Evolutionary conservation across 1,284 basidiomycete species (phyloP), one percentile per base, ranked within the genome.

Genomic region (Ustilago trichophora): DNA sequence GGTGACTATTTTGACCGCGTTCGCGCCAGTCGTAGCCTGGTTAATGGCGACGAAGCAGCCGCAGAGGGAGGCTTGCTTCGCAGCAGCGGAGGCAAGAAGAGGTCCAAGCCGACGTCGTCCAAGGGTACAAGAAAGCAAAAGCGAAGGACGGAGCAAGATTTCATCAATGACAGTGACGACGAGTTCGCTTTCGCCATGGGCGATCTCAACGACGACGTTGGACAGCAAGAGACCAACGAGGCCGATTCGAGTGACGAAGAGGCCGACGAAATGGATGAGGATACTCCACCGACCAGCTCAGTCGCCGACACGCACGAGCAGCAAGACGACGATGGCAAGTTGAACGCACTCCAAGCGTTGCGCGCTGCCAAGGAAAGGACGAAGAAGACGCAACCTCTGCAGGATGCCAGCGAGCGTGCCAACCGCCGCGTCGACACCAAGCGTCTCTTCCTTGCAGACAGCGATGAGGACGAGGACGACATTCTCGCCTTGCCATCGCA

Each of bases 91-190:
- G 27, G 24, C 22, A 54, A 50, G 35, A 50, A 48, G 38, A 43
- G 26, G 21, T 46, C 44, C 29, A 49, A 34, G 35, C 36, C 48
- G 9, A 41, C 46, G 1, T 18, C 37, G 22, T 54, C 43, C 33
- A 27, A 25, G 12, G 45, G 49, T 13, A 37, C 55, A 11, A 44
- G 53, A 16, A 64, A 60, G 60, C 58, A 49, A 18, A 55, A 59
- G 48, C 35, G 48, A 34, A 66, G 72, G 41, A 64, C 42, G 11
- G 48, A 64, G 37, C 60, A 75, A 38, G 76, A 77, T 45, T 72
- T 70, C 21, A 77, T 78, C 56, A 69, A 78, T 27, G 75, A 79
- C 53, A 76, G 74, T 33, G 76, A 79, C 54, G 77, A 77, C 43
- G 77, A 78, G 40, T 64, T 73, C 22, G 73, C 67, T 7, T 71